These are phyloP conservation scores for Mycena capillaripes DNA, from an alignment of 768 basidiomycete genomes.

Conservation along the genomic window DNA sequence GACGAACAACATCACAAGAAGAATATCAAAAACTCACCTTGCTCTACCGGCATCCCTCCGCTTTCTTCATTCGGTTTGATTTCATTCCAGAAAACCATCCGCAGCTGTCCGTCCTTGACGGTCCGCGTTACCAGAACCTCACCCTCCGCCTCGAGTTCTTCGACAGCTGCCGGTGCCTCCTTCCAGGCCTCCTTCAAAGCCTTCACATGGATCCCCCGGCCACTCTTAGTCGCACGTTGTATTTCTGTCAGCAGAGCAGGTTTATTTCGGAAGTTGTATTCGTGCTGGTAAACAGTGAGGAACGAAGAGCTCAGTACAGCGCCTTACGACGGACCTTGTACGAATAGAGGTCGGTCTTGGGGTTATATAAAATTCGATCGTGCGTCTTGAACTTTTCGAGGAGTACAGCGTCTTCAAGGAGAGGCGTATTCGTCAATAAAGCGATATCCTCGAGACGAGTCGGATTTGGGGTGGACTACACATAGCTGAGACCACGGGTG, in stretches of 20 bases:
- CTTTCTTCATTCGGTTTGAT: constrained; percentile 81
- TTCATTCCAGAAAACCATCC: constrained; percentile 94
- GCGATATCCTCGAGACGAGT: constrained; percentile 92
- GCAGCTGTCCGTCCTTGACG: constrained; percentile 83
- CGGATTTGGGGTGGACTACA: constrained; percentile 77
- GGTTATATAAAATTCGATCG: constrained; percentile 84
- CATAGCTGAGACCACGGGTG: background rate
- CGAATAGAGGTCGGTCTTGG: constrained; percentile 87
- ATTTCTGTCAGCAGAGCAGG: constrained; percentile 88
- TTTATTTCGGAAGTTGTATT: constrained; percentile 89
- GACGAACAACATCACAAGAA: background rate
- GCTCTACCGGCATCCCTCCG: constrained; percentile 81
- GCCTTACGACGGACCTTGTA: constrained; percentile 73
- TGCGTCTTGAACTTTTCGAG: constrained; percentile 88
- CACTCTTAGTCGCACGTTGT: constrained; percentile 85
- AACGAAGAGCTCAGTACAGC: background rate
- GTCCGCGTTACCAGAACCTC: constrained; percentile 92
- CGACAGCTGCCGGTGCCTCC: constrained; percentile 85
- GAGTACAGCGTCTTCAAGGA: constrained; percentile 78
- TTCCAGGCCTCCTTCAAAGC: constrained; percentile 93
- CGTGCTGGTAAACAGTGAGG: constrained; percentile 67
- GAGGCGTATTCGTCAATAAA: constrained; percentile 81
- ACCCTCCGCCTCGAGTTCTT: constrained; percentile 91
- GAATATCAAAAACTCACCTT: constrained; percentile 67
- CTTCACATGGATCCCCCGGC: constrained; percentile 88